Conservation (phyloP, 306 rosid genomes). For the Aeschynomene evenia region DNA sequence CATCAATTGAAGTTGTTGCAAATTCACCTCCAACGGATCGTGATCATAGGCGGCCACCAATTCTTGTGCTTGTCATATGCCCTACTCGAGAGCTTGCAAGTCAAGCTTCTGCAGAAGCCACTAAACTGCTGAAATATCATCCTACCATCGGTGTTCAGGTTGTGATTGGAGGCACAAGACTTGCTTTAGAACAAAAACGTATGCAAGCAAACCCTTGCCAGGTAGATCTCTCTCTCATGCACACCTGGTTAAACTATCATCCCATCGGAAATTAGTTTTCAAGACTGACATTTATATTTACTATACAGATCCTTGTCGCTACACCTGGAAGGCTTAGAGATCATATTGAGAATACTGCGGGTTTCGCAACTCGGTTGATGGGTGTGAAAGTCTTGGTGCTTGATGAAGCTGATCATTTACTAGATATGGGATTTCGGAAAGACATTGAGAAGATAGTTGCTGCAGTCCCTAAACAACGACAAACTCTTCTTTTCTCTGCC, state of each 20-base stretch:
- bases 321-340: conserved; percentile 99
- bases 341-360: conserved; percentile 87
- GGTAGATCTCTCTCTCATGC: conserved; percentile 42
- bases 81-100: conserved; percentile 96
- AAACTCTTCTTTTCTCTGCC: conserved; percentile 91
- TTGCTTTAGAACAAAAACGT: conserved; percentile 81
- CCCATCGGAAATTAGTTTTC: conserved; percentile 1
- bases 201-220: conserved; percentile 94
- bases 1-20: conserved; percentile 81
- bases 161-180: conserved; percentile 95
- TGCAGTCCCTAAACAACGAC: conserved; percentile 88
- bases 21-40: conserved; percentile 60
- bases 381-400: conserved; percentile 92
- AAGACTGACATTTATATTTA: conserved; percentile 16
- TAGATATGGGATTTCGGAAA: conserved; percentile 97
- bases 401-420: conserved; percentile 97
- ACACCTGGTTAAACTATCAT: not conserved
- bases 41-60: conserved; percentile 77
- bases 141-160: conserved; percentile 88
- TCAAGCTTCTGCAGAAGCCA: conserved; percentile 92
- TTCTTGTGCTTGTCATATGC: conserved; percentile 84
- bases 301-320: conserved; percentile 89
- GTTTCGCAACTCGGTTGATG: conserved; percentile 90
- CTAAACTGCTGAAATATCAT: conserved; percentile 75
- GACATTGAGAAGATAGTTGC: conserved; percentile 87